Evolutionary conservation across 768 basidiomycete species (phyloP), one percentile per base, ranked within the genome.

Genomic region (Pisolithus tinctorius): DNA sequence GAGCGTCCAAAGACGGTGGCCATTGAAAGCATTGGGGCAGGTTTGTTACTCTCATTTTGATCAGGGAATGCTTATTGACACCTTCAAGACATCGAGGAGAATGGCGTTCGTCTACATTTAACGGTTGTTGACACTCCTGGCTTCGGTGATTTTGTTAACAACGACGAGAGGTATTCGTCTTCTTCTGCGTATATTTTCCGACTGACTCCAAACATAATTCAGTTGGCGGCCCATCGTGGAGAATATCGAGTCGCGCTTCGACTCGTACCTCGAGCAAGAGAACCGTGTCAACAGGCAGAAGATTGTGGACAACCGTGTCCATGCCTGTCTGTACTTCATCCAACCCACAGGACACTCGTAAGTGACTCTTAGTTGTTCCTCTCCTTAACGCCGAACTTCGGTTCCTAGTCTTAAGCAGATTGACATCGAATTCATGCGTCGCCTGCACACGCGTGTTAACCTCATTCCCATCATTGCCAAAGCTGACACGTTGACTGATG

Each of bases 111-210:
- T 59, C 82, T 98, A 41, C 93, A 93, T 65, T 74, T 99, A 51
- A 98, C 93, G n/a, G 95, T 99, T 55, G 96, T 99, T 56, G 96
- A 99, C 68, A 99, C 94, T 27, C 96, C 96, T 51, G 96, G 96
- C 31, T 99, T 97, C 64, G 96, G 96, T 55, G 96, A 99, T 69
- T 98, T 96, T 69, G 94, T 98, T 65, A 97, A 99, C 78, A 99
- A 99, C 69, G 92, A 96, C 60, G 93, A 96, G 64, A 93, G 93
- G 93, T 92, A 56, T 58, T 72, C 57, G 57, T 60, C 45, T 48
- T 56, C 47, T 63, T 40, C 47, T 16, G 23, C 59, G 45, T 38
- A 47, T 48, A 47, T 45, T 50, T 59, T 49, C 56, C 59, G 40
- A 55, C 56, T 58, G 30, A 57, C 61, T 20, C 40, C 7, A 57